Evolutionary conservation across 1,284 basidiomycete species (phyloP), one percentile per base, ranked within the genome.

Genomic region (Leccinum laetum): DNA sequence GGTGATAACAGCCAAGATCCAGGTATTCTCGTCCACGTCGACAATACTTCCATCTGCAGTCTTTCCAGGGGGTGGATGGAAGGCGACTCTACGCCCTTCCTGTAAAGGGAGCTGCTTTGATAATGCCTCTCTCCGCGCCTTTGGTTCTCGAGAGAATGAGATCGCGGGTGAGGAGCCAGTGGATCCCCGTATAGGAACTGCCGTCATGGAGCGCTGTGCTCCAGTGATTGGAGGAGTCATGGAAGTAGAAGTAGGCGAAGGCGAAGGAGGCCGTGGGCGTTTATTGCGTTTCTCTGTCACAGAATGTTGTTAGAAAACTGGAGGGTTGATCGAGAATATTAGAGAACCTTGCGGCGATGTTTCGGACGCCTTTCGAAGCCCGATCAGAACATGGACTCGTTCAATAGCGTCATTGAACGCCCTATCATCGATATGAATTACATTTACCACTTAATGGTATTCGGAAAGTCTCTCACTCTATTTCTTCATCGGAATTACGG

Each of bases 1-100:
- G 2, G 84, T 90, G 24, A 94, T 84, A 3, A 91, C 83, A 4
- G 91, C 92, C 62, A 94, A 78, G 65, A 94, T 94, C 92, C 92
- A 94, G 18, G 88, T 86, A 61, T 84, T 89, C 72, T 91, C 89
- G 64, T 91, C 90, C 14, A 82, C 82, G 57, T 89, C 86, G 16
- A 75, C 76, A 18, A 70, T 72, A 21, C 77, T 76, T 26, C 78
- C 78, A 58, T 86, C 82, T 62, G 79, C 72, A 70, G 76, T 75
- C 79, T 89, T 81, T 71, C 82, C 76, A 66, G 76, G 62, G 72
- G 89, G 88, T 8, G 88, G 89, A 74, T 90, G 89, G 70, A 93
- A 94, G 2, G 90, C 92, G 9, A 94, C 91, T 69, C 90, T 91
- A 61, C 92, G 82, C 16, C 88, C 87, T 72, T 86, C 83, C 71